A percentile compares a stretch with the other conserved stretches of the same genome.
phyloP scores from a whole-genome alignment of 2,329 filamentous ascomycete genomes.

The Colletotrichum theobromicola region DNA sequence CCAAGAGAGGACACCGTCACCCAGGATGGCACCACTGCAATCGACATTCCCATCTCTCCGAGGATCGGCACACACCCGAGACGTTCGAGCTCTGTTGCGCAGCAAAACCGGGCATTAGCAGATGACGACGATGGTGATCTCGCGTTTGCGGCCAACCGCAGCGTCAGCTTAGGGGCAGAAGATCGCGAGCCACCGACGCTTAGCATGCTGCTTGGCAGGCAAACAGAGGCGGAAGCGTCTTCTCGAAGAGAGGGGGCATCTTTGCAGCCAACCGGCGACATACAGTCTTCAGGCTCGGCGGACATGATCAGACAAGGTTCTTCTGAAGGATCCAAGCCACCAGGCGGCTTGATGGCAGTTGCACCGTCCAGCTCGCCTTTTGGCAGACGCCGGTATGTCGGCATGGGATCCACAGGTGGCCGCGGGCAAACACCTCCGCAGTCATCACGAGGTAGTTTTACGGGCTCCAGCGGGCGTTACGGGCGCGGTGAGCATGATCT shows the following conservation, averaged over 20 bases:
- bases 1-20: conserved; percentile 45
- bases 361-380: conserved; percentile 49
- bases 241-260: background rate
- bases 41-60: conserved; percentile 77
- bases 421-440: conserved; percentile 48
- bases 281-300: conserved; percentile 41
- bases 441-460: conserved; percentile 51
- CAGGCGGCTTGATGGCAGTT: conserved; percentile 46
- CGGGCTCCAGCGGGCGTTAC: conserved; percentile 42
- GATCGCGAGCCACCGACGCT: conserved; percentile 69
- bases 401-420: conserved; percentile 38
- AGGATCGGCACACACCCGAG: conserved; percentile 61
- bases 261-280: conserved; percentile 49
- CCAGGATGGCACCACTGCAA: conserved; percentile 65
- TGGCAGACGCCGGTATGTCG: conserved; percentile 51
- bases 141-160: conserved; percentile 66
- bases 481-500: conserved; percentile 52
- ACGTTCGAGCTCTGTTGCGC: conserved; percentile 73
- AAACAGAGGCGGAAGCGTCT: conserved; percentile 41
- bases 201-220: conserved; percentile 63
- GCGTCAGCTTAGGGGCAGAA: conserved; percentile 70
- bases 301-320: conserved; percentile 46
- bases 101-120: conserved; percentile 59
- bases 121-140: conserved; percentile 68
- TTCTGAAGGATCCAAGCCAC: conserved; percentile 49